Evolutionary conservation across 805 yeast genomes (phyloP).

Genomic region (Kodamaea nitidulidarum): DNA sequence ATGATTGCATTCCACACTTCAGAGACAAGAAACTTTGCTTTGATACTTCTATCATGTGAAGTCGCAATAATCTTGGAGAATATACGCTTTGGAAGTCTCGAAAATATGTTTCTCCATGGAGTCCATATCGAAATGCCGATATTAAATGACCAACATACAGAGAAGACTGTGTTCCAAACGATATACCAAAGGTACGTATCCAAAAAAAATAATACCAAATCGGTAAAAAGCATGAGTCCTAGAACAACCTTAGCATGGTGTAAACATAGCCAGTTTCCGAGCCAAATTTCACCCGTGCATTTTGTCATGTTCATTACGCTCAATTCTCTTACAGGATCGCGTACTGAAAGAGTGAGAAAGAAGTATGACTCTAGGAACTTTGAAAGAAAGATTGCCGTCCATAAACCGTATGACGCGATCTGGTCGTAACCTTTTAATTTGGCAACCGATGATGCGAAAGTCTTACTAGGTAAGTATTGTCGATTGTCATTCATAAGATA

Average conservation of each 20-base stretch:
- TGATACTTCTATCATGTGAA: conserved; percentile 27
- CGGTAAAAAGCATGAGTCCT: conserved; percentile 52
- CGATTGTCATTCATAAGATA: conserved; percentile 29
- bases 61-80: conserved; percentile 62
- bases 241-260: conserved; percentile 57
- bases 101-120: conserved; percentile 81
- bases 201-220: conserved; percentile 64
- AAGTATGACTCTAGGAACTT: conserved; percentile 77
- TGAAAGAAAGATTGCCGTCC: conserved; percentile 63
- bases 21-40: conserved; percentile 40
- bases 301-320: conserved; percentile 49
- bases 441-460: conserved; percentile 60
- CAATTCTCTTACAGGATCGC: conserved; percentile 71
- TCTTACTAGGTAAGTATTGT: conserved; percentile 47
- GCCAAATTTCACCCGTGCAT: conserved; percentile 58
- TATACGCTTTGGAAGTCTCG: conserved; percentile 72
- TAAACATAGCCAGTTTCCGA: conserved; percentile 52
- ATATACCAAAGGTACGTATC: conserved; percentile 88
- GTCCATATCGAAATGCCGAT: conserved; percentile 83
- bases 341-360: conserved; percentile 65
- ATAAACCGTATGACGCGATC: conserved; percentile 62
- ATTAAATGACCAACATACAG: conserved; percentile 65
- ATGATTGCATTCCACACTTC: conserved; percentile 79
- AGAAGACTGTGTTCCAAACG: conserved; percentile 70
- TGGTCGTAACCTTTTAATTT: conserved; percentile 48